Evolutionary conservation across 257 asterid genomes (phyloP).

Genomic region (Petunia secreta): DNA sequence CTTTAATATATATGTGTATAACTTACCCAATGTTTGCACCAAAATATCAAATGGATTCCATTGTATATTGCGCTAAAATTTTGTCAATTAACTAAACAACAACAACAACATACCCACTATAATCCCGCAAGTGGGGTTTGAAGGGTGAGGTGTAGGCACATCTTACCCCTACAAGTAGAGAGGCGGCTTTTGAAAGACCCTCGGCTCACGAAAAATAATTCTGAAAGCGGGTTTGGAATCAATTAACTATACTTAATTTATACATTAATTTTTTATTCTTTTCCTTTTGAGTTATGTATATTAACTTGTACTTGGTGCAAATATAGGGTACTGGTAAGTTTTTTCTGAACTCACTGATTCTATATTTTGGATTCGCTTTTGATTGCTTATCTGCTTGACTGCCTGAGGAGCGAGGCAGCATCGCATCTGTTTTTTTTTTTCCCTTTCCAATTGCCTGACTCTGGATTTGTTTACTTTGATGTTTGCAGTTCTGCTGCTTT

Average conservation of each 20-base stretch:
- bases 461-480: constrained; percentile 22
- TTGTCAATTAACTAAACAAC: no score
- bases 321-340: neutral
- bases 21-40: no score
- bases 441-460: neutral
- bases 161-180: no score
- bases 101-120: no score
- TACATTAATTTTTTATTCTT: neutral
- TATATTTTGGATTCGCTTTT: neutral
- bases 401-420: neutral
- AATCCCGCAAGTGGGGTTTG: no score
- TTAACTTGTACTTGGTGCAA: neutral
- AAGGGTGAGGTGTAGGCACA: no score
- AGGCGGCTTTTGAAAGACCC: no score
- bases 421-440: neutral
- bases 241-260: neutral
- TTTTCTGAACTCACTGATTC: neutral
- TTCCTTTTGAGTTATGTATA: neutral
- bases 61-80: no score
- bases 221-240: no score
- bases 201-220: no score
- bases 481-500: constrained; percentile 89
- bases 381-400: neutral
- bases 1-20: no score
- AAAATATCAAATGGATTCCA: no score